Evolutionary conservation across 352 stramenopile species (phyloP).

Genomic region (Globisporangium recalcitrans): DNA sequence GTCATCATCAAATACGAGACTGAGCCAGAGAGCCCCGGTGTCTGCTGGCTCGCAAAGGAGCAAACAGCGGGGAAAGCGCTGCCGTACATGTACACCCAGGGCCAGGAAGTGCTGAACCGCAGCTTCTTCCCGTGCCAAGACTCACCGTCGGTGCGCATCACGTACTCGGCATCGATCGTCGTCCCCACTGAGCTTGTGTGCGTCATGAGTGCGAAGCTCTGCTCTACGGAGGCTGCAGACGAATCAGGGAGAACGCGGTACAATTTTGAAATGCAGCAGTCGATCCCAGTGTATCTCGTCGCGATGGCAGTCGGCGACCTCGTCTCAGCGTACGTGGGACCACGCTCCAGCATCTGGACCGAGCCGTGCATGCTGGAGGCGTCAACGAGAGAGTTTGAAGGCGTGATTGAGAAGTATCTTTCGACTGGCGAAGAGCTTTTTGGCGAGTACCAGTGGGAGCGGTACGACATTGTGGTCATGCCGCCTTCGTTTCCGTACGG

Average conservation of each 20-base stretch:
- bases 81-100: slow-evolving; percentile 83
- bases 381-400: slow-evolving; percentile 66
- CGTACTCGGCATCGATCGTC: slow-evolving; percentile 90
- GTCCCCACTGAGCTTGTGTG: slow-evolving; percentile 90
- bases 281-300: slow-evolving; percentile 81
- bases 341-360: slow-evolving; percentile 74
- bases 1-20: slow-evolving; percentile 65
- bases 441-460: slow-evolving; percentile 80
- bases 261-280: slow-evolving; percentile 76
- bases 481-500: slow-evolving; percentile 93
- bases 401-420: slow-evolving; percentile 71
- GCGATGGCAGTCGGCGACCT: slow-evolving; percentile 80
- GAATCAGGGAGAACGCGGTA: slow-evolving; percentile 28
- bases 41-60: slow-evolving; percentile 82
- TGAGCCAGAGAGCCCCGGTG: slow-evolving; percentile 50
- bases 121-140: slow-evolving; percentile 90
- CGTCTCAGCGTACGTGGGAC: slow-evolving; percentile 54
- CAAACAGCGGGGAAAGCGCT: slow-evolving; percentile 76
- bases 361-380: slow-evolving; percentile 79
- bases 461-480: slow-evolving; percentile 83
- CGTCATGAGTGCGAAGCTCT: slow-evolving; percentile 76
- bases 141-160: slow-evolving; percentile 92
- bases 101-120: slow-evolving; percentile 82
- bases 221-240: slow-evolving; percentile 18
- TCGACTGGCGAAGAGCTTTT: slow-evolving; percentile 69